Percentiles rank a stretch among this genome's conserved stretches.
Evolutionary conservation across 1,284 basidiomycete species (phyloP).

Genomic region (Takashimella tepidaria): DNA sequence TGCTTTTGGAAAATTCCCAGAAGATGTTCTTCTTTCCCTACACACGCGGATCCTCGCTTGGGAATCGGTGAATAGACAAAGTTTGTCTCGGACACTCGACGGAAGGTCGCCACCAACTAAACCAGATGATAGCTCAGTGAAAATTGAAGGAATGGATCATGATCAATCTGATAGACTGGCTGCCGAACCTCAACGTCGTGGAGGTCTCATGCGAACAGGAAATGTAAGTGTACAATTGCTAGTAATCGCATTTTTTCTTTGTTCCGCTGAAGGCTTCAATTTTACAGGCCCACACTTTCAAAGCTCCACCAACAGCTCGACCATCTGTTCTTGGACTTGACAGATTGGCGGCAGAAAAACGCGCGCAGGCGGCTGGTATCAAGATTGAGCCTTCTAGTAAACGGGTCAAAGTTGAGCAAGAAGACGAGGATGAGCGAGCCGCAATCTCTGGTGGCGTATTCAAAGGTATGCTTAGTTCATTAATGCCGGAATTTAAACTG

Average conservation of each 20-base stretch:
- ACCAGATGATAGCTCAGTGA: slow-evolving; percentile 10
- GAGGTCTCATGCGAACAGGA: slow-evolving; percentile 66
- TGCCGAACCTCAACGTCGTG: slow-evolving; percentile 67
- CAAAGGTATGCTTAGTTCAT: slow-evolving; percentile 58
- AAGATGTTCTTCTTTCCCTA: slow-evolving; percentile 57
- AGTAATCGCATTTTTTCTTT: no score
- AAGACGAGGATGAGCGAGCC: slow-evolving; percentile 47
- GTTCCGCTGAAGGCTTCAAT: no score
- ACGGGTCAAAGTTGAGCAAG: slow-evolving; percentile 58
- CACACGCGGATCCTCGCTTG: slow-evolving; percentile 59
- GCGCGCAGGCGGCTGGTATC: slow-evolving; percentile 54
- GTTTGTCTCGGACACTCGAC: not conserved
- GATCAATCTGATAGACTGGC: slow-evolving; percentile 73
- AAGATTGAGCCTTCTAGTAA: slow-evolving; percentile 56
- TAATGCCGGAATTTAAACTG: no score
- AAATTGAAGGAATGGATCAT: slow-evolving; percentile 63
- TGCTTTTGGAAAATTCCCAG: slow-evolving; percentile 80
- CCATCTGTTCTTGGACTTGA: slow-evolving; percentile 81
- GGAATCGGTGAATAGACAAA: slow-evolving; percentile 51
- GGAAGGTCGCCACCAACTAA: not conserved
- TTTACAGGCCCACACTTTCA: slow-evolving; percentile 77
- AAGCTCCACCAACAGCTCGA: slow-evolving; percentile 62
- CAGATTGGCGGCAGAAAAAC: slow-evolving; percentile 77
- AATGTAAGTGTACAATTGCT: slow-evolving; percentile 51
- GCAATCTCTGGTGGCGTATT: slow-evolving; percentile 57